These are phyloP conservation scores for Solanum okadae DNA, from an alignment of 257 asterid species.

Conservation along the genomic window DNA sequence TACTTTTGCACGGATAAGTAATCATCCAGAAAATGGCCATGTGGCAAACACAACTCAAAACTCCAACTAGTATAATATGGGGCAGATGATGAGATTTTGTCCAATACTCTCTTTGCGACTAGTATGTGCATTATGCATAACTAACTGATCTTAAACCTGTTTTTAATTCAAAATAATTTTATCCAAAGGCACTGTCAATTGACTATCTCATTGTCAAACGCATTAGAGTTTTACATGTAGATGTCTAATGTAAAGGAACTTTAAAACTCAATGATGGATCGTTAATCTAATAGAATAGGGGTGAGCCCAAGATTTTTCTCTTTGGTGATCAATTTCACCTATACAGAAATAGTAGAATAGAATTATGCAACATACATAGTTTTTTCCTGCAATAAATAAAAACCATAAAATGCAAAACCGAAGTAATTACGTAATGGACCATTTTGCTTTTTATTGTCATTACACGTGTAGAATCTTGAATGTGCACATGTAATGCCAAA, in stretches of 20 bases:
- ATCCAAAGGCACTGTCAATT: not conserved
- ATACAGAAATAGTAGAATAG: not conserved
- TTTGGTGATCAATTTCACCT: not conserved
- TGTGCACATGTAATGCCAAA: not conserved
- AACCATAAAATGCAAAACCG: not conserved
- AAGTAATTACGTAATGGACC: not conserved
- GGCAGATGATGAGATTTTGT: not conserved
- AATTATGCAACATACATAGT: not conserved
- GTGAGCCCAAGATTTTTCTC: not conserved
- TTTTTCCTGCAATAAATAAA: not conserved
- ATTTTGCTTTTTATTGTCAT: not conserved
- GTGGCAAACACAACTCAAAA: not conserved
- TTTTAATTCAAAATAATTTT: not conserved
- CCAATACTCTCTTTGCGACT: not conserved
- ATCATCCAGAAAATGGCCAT: not conserved
- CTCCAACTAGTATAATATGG: not conserved
- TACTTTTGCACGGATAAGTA: no score
- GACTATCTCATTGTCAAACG: not conserved
- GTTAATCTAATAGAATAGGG: not conserved
- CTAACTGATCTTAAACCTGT: not conserved
- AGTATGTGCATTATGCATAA: no score
- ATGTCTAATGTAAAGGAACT: not conserved
- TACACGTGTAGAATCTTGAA: not conserved
- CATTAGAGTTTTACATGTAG: not conserved
- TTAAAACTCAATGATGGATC: not conserved